phyloP scores from a whole-genome alignment of 1,284 basidiomycete genomes.

The Farysia itapuensis region DNA sequence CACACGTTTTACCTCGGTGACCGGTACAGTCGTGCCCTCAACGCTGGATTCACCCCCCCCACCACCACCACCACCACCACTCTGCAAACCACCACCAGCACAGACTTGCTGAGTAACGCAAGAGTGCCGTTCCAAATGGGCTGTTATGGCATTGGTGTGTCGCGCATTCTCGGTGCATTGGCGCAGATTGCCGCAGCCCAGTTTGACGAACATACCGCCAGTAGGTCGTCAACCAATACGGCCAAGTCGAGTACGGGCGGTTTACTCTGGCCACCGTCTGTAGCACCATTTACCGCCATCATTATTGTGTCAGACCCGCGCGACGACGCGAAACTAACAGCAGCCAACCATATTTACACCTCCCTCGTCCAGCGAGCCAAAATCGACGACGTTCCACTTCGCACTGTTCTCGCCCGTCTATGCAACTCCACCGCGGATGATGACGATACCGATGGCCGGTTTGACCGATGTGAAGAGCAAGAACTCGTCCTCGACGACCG shows the following conservation, averaged over 20 bases:
- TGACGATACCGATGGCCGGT: slow-evolving; percentile 4
- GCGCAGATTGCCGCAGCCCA: slow-evolving; percentile 35
- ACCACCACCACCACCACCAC: neutral
- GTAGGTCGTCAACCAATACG: too few relatives aligned
- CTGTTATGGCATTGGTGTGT: slow-evolving; percentile 61
- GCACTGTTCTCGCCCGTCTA: neutral
- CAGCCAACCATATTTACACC: slow-evolving; percentile 1
- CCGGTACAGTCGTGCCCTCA: slow-evolving; percentile 54
- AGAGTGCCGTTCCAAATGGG: slow-evolving; percentile 59
- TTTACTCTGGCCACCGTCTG: slow-evolving; percentile 49
- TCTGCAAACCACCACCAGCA: neutral
- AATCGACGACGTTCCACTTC: neutral
- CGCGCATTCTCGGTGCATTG: slow-evolving; percentile 57
- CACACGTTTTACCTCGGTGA: slow-evolving; percentile 61
- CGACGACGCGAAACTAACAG: slow-evolving; percentile 1
- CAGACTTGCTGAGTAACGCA: slow-evolving; percentile 4
- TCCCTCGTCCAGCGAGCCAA: slow-evolving; percentile 1
- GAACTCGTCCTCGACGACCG: slow-evolving; percentile 58
- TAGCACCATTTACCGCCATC: slow-evolving; percentile 49
- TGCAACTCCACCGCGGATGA: neutral
- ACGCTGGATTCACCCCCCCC: slow-evolving; percentile 28
- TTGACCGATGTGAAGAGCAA: neutral
- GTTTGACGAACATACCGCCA: slow-evolving; percentile 1
- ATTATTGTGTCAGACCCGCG: slow-evolving; percentile 9
- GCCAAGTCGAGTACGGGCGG: slow-evolving; percentile 4